Percentiles rank a stretch among this genome's conserved stretches.
Evolutionary conservation across 768 basidiomycete genomes (phyloP).

Genomic region (Termitomyces sp.): DNA sequence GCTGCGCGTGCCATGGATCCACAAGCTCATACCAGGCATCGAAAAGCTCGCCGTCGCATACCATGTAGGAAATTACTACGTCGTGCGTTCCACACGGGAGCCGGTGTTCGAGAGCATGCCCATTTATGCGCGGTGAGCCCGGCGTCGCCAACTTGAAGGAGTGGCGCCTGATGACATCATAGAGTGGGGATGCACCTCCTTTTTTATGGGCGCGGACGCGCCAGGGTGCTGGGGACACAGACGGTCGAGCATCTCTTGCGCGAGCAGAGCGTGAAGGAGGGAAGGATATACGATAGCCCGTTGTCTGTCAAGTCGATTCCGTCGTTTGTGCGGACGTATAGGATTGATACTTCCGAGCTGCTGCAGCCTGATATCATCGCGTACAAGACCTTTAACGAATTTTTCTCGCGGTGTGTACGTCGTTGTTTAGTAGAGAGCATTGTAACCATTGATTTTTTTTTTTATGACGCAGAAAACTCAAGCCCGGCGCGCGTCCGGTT

Average conservation of each 20-base stretch:
- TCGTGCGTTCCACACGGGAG: conserved; percentile 38
- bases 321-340: conserved; percentile 51
- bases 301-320: conserved; percentile 46
- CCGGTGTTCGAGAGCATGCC: conserved; percentile 74
- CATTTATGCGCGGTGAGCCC: conserved; percentile 49
- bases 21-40: conserved; percentile 47
- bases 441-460: not conserved
- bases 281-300: conserved; percentile 47
- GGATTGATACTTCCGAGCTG: conserved; percentile 53
- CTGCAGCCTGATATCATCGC: conserved; percentile 52
- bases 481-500: conserved; percentile 54
- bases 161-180: not conserved
- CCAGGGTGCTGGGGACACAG: conserved; percentile 40
- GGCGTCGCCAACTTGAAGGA: too few relatives aligned
- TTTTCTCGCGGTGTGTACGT: conserved; percentile 51
- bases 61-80: conserved; percentile 57
- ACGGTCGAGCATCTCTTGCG: conserved; percentile 44
- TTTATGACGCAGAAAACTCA: conserved; percentile 37
- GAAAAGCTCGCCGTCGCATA: conserved; percentile 45
- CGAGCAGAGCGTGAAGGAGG: conserved; percentile 57
- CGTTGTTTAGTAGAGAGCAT: not conserved
- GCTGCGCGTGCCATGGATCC: conserved; percentile 30
- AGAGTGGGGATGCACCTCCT: conserved; percentile 73
- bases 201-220: conserved; percentile 52
- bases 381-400: conserved; percentile 72